These are phyloP conservation scores for Flammula alnicola DNA, from an alignment of 1,284 basidiomycete species.

Conservation along the genomic window DNA sequence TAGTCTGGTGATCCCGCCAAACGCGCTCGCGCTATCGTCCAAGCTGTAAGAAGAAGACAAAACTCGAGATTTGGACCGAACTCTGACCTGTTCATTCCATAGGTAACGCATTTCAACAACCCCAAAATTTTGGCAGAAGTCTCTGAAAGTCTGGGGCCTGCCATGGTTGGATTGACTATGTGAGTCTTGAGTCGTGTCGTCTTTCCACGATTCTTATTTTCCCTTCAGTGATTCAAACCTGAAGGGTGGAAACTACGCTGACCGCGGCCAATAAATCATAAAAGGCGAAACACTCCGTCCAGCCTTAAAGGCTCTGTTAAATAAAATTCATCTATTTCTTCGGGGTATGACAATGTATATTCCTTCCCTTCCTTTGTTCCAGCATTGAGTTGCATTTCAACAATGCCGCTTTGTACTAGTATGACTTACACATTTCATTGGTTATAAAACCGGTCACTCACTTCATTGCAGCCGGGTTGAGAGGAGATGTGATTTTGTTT, in stretches of 20 bases:
- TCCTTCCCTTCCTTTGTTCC: no score
- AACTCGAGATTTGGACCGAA: conserved; percentile 10
- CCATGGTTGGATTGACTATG: conserved; percentile 95
- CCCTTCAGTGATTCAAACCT: conserved; percentile 58
- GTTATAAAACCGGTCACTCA: no score
- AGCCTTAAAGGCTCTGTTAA: no score
- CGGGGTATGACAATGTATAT: no score
- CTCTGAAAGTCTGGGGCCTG: conserved; percentile 87
- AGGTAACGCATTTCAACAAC: conserved; percentile 97
- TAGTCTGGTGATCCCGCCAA: conserved; percentile 94
- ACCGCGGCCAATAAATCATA: conserved; percentile 42
- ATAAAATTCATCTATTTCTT: no score
- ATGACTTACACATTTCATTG: no score
- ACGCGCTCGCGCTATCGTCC: conserved; percentile 95
- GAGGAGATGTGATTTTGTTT: no score
- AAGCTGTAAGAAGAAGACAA: conserved; percentile 71
- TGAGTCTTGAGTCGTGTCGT: conserved; percentile 41
- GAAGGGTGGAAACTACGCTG: conserved; percentile 62
- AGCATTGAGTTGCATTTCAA: no score
- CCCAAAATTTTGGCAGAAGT: conserved; percentile 86
- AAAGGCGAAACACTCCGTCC: no score
- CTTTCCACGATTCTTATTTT: conserved; percentile 9
- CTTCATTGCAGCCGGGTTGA: no score
- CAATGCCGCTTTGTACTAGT: no score
- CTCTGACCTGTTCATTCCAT: conserved; percentile 5